These are phyloP conservation scores for Ambrosiella beaveri DNA, from an alignment of 2,329 filamentous ascomycete genomes.

Conservation along the genomic window DNA sequence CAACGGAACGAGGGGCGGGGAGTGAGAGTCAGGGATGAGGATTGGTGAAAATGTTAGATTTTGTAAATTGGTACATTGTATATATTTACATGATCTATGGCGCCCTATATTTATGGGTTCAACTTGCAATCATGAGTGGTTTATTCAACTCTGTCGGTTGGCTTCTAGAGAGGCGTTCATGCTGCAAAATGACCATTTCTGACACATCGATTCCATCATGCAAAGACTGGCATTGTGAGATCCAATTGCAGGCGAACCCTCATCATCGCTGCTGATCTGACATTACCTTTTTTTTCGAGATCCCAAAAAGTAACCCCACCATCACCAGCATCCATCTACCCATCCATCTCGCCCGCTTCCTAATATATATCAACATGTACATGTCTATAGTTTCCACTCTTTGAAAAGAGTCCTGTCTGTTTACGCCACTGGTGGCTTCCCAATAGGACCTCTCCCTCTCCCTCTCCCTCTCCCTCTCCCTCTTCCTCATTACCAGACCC, in stretches of 20 bases:
- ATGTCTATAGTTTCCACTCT: neutral
- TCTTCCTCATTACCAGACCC: neutral
- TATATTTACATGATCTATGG: neutral
- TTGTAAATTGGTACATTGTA: neutral
- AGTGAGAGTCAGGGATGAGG: neutral
- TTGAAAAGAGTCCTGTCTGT: neutral
- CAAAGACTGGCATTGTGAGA: too few species aligned
- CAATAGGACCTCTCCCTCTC: neutral
- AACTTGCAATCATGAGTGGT: too few species aligned
- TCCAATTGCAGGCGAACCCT: too few species aligned
- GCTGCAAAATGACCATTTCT: too few species aligned
- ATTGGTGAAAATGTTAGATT: neutral
- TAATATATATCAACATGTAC: neutral
- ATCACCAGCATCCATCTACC: too few species aligned
- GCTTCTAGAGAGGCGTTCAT: too few species aligned
- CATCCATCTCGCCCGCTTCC: neutral
- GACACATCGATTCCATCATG: too few species aligned
- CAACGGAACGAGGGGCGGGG: neutral
- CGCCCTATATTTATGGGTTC: neutral
- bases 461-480: neutral
- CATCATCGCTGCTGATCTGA: too few species aligned
- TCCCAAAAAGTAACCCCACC: too few species aligned
- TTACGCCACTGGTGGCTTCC: neutral
- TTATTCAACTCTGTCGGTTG: too few species aligned
- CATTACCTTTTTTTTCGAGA: too few species aligned